A percentile compares a stretch with the other conserved stretches of the same genome.
phyloP scores from a whole-genome alignment of 805 yeast species.

The Nakazawaea pomicola region DNA sequence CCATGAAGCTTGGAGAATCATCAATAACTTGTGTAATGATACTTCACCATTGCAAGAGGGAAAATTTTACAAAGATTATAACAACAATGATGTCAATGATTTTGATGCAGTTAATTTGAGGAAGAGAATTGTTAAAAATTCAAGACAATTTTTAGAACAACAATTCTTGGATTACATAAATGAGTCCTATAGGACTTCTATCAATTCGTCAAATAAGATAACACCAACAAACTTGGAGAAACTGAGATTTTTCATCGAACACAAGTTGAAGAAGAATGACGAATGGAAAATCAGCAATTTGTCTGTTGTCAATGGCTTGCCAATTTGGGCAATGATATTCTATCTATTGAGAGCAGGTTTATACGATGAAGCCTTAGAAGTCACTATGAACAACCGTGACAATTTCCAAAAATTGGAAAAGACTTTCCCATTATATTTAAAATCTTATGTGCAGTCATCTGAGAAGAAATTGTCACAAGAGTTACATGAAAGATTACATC shows the following conservation, averaged over 20 bases:
- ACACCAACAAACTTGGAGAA: slow-evolving; percentile 69
- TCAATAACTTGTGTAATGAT: slow-evolving; percentile 41
- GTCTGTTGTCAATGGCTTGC: slow-evolving; percentile 71
- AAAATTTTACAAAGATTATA: slow-evolving; percentile 26
- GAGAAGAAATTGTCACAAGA: slow-evolving; percentile 59
- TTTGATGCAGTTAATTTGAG: slow-evolving; percentile 32
- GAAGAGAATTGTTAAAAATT: slow-evolving; percentile 44
- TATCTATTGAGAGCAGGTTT: slow-evolving; percentile 84
- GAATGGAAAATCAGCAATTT: slow-evolving; percentile 50
- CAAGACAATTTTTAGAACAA: slow-evolving; percentile 59
- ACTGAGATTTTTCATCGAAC: slow-evolving; percentile 55
- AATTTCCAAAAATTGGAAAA: slow-evolving; percentile 82
- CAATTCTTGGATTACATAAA: slow-evolving; percentile 79
- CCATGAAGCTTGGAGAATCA: slow-evolving; percentile 67
- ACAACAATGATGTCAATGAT: slow-evolving; percentile 19
- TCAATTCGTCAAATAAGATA: slow-evolving; percentile 31
- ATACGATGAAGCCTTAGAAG: slow-evolving; percentile 68
- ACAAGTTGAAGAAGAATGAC: slow-evolving; percentile 34
- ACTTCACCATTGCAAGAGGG: slow-evolving; percentile 29
- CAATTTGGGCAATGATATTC: slow-evolving; percentile 92
- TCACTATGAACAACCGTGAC: slow-evolving; percentile 57
- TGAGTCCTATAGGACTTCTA: slow-evolving; percentile 47
- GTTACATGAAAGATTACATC: slow-evolving; percentile 60
- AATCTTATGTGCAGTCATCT: slow-evolving; percentile 55
- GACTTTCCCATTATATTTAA: slow-evolving; percentile 74